Evolutionary conservation across 768 basidiomycete species (phyloP), one percentile per base, ranked within the genome.

Genomic region (Arthromyces matolae): DNA sequence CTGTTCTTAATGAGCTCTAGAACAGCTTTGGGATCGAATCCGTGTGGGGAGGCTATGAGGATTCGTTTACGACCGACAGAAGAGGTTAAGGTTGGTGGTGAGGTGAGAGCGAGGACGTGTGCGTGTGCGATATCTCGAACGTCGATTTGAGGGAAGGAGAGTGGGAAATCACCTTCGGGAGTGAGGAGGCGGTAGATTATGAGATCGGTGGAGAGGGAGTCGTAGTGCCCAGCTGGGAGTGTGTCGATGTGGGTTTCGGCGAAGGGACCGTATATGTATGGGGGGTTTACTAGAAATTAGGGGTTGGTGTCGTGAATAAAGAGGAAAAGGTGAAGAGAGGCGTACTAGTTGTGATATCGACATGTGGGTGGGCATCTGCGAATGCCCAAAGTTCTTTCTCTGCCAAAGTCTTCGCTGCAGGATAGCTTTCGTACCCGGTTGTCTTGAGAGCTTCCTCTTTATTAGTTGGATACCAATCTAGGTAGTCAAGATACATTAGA

Each of bases 241-340:
- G n/a, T n/a, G n/a, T n/a, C n/a, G 33, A 57, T 52, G 40, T 53
- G 60, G 12, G 55, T 52, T n/a, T 58, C 55, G 2, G 66, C 57
- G 48, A 70, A 59, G 18, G 71, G 69, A 0, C 72, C 72, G 48
- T 68, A 69, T 39, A 70, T 49, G 51, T 59, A 70, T 0, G 69
- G 61, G 1, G 71, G 71, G 47, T 66, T 66, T 25, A 72, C 71
- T 73, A n/a, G n/a, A n/a, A n/a, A n/a, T n/a, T n/a, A n/a, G n/a
- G n/a, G n/a, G n/a, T n/a, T n/a, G n/a, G n/a, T n/a, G n/a, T n/a
- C n/a, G n/a, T n/a, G n/a, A n/a, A n/a, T n/a, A n/a, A n/a, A n/a
- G n/a, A n/a, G n/a, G n/a, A n/a, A n/a, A n/a, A n/a, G n/a, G n/a
- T n/a, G n/a, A n/a, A n/a, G n/a, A n/a, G n/a, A n/a, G n/a, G n/a